A percentile compares a stretch with the other conserved stretches of the same genome.
Evolutionary conservation across 2,329 filamentous ascomycete species (phyloP).

Genomic region (Aspergillus pseudoterreus): DNA sequence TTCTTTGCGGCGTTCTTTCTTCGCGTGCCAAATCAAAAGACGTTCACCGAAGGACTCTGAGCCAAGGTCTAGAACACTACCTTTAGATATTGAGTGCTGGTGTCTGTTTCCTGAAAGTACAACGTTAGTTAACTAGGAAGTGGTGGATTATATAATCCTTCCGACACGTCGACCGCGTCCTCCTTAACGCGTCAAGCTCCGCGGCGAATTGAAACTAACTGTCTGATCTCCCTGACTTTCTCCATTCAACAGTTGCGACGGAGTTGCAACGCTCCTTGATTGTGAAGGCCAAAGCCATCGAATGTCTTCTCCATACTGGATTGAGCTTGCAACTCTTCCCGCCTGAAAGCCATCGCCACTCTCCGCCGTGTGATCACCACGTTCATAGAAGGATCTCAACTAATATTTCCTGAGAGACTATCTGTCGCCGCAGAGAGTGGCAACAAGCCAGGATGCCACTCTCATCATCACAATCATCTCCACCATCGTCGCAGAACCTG

Average conservation of each 20-base stretch:
- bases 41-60: not conserved
- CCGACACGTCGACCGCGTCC: slow-evolving; percentile 19
- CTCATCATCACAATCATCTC: slow-evolving; percentile 31
- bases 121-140: not conserved
- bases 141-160: slow-evolving; percentile 16
- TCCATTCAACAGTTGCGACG: not conserved
- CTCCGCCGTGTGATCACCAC: not conserved
- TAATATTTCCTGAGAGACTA: not conserved
- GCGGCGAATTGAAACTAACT: not conserved
- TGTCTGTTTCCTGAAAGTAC: not conserved
- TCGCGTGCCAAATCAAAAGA: no score
- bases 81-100: not conserved
- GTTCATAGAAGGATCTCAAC: no score
- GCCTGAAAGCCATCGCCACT: not conserved
- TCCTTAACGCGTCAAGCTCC: slow-evolving; percentile 31
- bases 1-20: no score
- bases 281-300: not conserved
- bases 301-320: not conserved
- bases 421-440: not conserved
- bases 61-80: not conserved
- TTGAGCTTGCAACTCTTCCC: not conserved
- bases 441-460: slow-evolving; percentile 26
- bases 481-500: slow-evolving; percentile 27
- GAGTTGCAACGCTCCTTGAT: not conserved
- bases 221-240: no score